phyloP scores from a whole-genome alignment of 805 yeast species.

The Metschnikowia baotianmanensis region DNA sequence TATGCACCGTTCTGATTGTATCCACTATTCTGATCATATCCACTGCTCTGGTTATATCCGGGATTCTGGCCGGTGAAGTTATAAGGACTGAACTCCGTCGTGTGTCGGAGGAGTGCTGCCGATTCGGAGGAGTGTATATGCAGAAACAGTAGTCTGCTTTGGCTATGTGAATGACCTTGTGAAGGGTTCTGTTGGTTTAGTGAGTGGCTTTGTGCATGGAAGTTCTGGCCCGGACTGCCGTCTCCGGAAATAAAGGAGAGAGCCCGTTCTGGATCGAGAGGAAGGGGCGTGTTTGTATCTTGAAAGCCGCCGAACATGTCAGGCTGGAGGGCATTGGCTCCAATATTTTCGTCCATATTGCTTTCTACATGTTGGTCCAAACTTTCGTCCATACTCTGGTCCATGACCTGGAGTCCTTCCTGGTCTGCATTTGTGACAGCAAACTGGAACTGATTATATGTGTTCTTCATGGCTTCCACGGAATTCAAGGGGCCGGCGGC shows the following conservation, averaged over 20 bases:
- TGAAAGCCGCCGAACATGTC: background rate
- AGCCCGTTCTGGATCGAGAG: background rate
- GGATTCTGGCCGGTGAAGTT: background rate
- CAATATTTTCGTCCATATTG: no score
- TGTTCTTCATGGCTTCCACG: background rate
- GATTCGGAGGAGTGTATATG: background rate
- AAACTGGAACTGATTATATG: constrained; percentile 4
- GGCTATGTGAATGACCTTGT: no score
- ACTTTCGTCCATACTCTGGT: no score
- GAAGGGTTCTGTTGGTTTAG: no score
- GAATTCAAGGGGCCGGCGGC: no score
- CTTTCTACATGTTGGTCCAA: no score
- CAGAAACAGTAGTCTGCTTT: background rate
- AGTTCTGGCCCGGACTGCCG: constrained; percentile 1
- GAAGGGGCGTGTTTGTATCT: background rate
- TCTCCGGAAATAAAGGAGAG: constrained; percentile 4
- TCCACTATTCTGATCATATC: no score
- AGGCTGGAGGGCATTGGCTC: background rate
- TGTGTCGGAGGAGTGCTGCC: background rate
- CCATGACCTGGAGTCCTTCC: no score
- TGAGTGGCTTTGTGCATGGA: background rate
- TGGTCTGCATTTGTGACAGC: background rate
- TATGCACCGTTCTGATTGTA: no score
- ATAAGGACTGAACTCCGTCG: background rate
- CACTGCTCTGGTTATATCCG: no score